Evolutionary conservation across 768 basidiomycete genomes (phyloP).

Genomic region (Punctularia strigosozonata): DNA sequence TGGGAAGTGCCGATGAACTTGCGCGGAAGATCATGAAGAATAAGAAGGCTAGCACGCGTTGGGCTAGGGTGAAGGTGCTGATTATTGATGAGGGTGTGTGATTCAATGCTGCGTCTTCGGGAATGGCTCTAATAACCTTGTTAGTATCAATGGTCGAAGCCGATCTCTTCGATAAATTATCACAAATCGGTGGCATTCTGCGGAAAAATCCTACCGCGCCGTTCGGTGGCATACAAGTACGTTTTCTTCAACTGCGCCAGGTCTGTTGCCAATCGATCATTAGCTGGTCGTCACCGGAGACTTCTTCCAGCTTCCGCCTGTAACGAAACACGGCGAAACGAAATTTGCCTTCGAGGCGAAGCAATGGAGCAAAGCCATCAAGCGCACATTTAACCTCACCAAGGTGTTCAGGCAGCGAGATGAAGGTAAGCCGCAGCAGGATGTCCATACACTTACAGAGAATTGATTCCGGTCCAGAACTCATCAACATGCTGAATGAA

Average conservation of each 20-base stretch:
- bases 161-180: conserved; percentile 84
- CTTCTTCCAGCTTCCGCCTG: conserved; percentile 97
- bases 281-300: conserved; percentile 91
- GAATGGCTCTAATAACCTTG: conserved; percentile 1
- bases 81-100: conserved; percentile 69
- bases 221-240: conserved; percentile 90
- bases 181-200: conserved; percentile 51
- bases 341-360: conserved; percentile 91
- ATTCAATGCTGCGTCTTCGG: neutral
- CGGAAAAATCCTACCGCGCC: conserved; percentile 54
- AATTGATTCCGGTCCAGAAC: conserved; percentile 36
- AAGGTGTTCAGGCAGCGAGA: conserved; percentile 94
- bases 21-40: conserved; percentile 64
- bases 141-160: conserved; percentile 97
- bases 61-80: conserved; percentile 76
- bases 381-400: conserved; percentile 82
- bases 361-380: conserved; percentile 61
- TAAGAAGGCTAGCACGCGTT: conserved; percentile 69
- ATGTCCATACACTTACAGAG: conserved; percentile 2
- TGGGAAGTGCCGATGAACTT: conserved; percentile 50
- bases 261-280: neutral
- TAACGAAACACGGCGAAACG: conserved; percentile 47
- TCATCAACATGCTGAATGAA: conserved; percentile 95
- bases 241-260: neutral
- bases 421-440: conserved; percentile 38